phyloP scores from a whole-genome alignment of 305 asterid genomes.

The Fraxinus nigra region DNA sequence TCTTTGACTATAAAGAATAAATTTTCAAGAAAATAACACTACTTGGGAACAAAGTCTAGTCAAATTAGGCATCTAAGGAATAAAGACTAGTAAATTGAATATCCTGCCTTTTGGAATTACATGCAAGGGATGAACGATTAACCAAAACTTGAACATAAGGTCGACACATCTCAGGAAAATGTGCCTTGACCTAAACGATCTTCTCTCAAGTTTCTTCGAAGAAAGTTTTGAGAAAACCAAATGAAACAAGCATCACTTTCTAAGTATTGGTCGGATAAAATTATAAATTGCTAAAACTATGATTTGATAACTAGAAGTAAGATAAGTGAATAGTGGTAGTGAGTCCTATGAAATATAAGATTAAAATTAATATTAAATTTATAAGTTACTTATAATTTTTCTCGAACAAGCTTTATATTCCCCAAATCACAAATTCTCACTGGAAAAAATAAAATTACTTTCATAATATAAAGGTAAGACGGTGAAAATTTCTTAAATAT shows the following conservation, averaged over 20 bases:
- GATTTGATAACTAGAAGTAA: neutral
- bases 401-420: neutral
- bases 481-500: neutral
- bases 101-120: neutral
- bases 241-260: neutral
- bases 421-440: neutral
- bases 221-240: neutral
- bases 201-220: neutral
- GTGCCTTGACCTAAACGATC: neutral
- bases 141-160: neutral
- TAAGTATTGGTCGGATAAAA: neutral
- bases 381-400: neutral
- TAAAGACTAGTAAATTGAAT: neutral
- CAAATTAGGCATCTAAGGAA: neutral
- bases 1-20: neutral
- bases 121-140: neutral
- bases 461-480: too few relatives aligned
- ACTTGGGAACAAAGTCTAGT: neutral
- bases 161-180: neutral
- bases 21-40: neutral
- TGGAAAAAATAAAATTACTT: neutral
- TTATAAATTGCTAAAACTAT: too few relatives aligned
- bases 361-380: too few relatives aligned
- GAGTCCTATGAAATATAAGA: neutral
- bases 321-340: neutral